phyloP scores from a whole-genome alignment of 2,329 filamentous ascomycete species.

The Cladophialophora immunda region DNA sequence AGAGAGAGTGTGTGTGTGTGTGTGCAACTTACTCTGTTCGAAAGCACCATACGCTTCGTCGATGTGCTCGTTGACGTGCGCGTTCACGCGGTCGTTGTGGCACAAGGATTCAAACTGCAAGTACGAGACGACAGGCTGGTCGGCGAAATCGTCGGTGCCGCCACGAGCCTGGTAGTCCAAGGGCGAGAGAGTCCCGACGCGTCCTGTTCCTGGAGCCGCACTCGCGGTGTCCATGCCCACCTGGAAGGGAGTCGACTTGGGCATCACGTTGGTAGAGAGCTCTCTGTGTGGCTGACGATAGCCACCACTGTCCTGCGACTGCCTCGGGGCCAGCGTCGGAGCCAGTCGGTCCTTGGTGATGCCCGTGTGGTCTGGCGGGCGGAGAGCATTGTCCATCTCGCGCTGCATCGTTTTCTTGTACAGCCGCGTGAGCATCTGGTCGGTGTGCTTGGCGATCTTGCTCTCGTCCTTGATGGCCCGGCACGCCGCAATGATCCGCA shows the following conservation, averaged over 20 bases:
- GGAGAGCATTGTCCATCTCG: slow-evolving; percentile 37
- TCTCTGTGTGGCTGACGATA: not conserved
- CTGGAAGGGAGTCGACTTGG: not conserved
- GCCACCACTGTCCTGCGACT: slow-evolving; percentile 4
- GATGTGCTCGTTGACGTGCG: slow-evolving; percentile 23
- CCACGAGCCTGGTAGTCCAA: slow-evolving; percentile 2
- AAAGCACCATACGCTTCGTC: slow-evolving; percentile 31
- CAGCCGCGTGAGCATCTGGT: slow-evolving; percentile 43
- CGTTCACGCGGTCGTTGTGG: slow-evolving; percentile 16
- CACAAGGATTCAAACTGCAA: slow-evolving; percentile 27
- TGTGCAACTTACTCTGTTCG: slow-evolving; percentile 21
- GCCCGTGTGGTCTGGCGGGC: not conserved
- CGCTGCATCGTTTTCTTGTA: slow-evolving; percentile 41
- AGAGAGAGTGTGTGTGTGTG: not conserved
- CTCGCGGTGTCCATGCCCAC: slow-evolving; percentile 2
- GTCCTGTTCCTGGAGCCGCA: not conserved
- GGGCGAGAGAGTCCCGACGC: not conserved
- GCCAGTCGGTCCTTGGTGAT: slow-evolving; percentile 11
- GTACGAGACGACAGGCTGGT: slow-evolving; percentile 24
- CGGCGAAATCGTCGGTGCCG: slow-evolving; percentile 4
- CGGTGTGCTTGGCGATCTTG: slow-evolving; percentile 43
- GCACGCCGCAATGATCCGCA: slow-evolving; percentile 44
- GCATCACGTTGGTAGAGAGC: not conserved
- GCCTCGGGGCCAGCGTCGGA: not conserved
- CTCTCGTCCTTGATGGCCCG: slow-evolving; percentile 39